These are phyloP conservation scores for Botrytis hyacinthi DNA, from an alignment of 2,329 filamentous ascomycete genomes.

Conservation along the genomic window DNA sequence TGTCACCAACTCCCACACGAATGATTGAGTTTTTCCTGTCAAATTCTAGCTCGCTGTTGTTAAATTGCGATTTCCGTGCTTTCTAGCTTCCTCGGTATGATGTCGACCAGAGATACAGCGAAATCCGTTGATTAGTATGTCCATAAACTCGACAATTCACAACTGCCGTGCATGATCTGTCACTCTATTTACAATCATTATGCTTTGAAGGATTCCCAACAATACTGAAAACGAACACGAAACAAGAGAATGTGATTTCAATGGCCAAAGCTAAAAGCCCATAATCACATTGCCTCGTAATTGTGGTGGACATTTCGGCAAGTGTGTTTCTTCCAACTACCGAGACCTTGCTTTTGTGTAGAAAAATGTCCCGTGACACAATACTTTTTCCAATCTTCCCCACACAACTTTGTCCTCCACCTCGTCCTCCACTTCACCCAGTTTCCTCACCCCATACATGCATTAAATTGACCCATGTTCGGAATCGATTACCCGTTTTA, in stretches of 20 bases:
- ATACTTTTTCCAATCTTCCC: not conserved
- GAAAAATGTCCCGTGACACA: not conserved
- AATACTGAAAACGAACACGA: not conserved
- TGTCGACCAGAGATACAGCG: not conserved
- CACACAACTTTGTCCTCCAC: not conserved
- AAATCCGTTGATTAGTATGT: not conserved
- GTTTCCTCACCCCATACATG: not conserved
- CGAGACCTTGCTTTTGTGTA: not conserved
- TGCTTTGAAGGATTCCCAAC: not conserved
- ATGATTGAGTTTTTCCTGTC: too few species aligned
- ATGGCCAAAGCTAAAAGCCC: not conserved
- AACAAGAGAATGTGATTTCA: not conserved
- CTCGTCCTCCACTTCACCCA: not conserved
- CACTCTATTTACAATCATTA: not conserved
- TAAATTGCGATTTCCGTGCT: not conserved
- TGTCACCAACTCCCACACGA: too few species aligned
- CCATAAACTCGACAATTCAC: not conserved
- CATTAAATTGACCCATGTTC: not conserved
- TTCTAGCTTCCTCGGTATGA: not conserved
- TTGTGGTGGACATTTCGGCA: not conserved
- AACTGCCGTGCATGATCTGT: slow-evolving; percentile 1
- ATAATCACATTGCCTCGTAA: not conserved
- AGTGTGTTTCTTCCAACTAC: slow-evolving; percentile 2
- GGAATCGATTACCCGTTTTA: not conserved
- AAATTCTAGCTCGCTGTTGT: not conserved